Evolutionary conservation across 306 rosid genomes (phyloP), one percentile per base, ranked within the genome.

Genomic region (Malus sieversii): DNA sequence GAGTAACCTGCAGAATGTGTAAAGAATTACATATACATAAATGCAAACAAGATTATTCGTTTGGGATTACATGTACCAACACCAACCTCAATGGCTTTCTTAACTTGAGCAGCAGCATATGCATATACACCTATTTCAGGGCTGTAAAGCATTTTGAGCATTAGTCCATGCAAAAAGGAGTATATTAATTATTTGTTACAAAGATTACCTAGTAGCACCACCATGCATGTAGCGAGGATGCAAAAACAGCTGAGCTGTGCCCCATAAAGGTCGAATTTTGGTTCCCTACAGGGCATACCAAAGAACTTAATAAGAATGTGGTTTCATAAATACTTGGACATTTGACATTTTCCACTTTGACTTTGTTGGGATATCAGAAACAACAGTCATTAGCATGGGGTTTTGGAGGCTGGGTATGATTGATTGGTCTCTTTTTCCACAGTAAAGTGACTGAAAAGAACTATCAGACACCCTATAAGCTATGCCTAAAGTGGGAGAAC

Each of bases 161-260:
- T 81, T 55, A 81, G 74, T 32, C 40, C 51, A 8, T 45, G 44
- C n/a, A 80, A 81, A 57, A 25, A 82, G 52, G 35, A 61, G 42
- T 9, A 75, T 11, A 2, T 19, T 32, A 78, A 75, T 57, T 16
- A 82, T 40, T 71, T 30, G 44, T 72, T 45, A 45, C 33, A 51
- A 12, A 46, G 16, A 18, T 83, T 91, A 95, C 99, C 98, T 90
- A 16, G 99, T 95, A 72, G 96, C 97, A 78, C 78, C 99, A 74
- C 99, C 99, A 68, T 92, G 98, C 99, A 95, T 95, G 81, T 90
- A 92, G 44, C 98, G 92, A 78, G 98, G 97, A 87, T 95, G 99
- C 91, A 89, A 25, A 77, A 95, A 95, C 67, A 92, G 82, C 83
- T 92, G 98, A 84, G 98, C 93, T 38, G 98, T 95, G 80, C 97